Evolutionary conservation across 2,329 filamentous ascomycete genomes (phyloP).

Genomic region (Xylariomycetidae sp.): DNA sequence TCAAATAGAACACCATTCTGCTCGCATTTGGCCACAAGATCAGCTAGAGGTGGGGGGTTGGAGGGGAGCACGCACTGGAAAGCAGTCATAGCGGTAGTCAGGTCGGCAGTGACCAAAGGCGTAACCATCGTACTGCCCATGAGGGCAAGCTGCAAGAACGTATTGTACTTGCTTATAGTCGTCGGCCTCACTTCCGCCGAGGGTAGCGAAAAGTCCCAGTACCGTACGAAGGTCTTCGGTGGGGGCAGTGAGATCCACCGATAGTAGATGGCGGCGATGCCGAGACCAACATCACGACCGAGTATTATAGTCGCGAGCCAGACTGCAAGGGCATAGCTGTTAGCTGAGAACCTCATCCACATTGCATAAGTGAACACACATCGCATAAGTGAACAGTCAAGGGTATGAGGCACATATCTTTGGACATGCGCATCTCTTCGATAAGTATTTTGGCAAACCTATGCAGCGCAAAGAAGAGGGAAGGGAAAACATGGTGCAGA

Average conservation of each 20-base stretch:
- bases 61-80: constrained; percentile 53
- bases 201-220: constrained; percentile 96
- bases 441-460: too few relatives aligned
- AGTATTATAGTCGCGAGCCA: constrained; percentile 90
- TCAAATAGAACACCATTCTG: too few relatives aligned
- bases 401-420: too few relatives aligned
- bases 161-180: constrained; percentile 87
- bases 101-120: constrained; percentile 63
- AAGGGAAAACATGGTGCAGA: constrained; percentile 29
- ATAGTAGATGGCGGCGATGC: constrained; percentile 86
- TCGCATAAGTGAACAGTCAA: too few relatives aligned
- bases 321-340: constrained; percentile 39
- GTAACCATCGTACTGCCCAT: constrained; percentile 80
- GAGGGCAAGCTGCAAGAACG: constrained; percentile 80
- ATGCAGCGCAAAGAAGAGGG: constrained; percentile 3
- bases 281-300: constrained; percentile 79
- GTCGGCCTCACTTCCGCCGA: constrained; percentile 81
- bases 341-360: neutral
- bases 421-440: too few relatives aligned
- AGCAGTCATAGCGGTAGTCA: constrained; percentile 50
- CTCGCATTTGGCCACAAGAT: too few relatives aligned
- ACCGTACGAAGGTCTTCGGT: constrained; percentile 85
- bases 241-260: constrained; percentile 90
- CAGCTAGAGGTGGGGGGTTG: neutral
- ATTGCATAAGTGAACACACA: too few relatives aligned